Conservation (phyloP, 2,329 filamentous ascomycete species). For the Plectosphaerella plurivora region DNA sequence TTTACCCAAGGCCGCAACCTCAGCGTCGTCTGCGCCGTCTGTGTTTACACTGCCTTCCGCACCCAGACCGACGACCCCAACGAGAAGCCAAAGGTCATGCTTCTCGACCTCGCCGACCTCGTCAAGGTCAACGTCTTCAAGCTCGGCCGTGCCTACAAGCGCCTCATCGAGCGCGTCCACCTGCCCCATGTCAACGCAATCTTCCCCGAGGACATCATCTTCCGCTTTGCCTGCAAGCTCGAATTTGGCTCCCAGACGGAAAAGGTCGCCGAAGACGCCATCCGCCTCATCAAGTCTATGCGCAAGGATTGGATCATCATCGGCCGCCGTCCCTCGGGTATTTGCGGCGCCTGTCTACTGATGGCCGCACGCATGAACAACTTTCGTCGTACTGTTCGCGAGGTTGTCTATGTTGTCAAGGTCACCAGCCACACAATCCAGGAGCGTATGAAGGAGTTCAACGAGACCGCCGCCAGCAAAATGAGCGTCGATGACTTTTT, state of each 20-base stretch:
- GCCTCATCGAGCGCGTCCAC: constrained; percentile 67
- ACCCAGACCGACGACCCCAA: constrained; percentile 62
- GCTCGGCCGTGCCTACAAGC: constrained; percentile 85
- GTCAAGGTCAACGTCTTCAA: constrained; percentile 84
- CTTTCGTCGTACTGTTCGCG: constrained; percentile 84
- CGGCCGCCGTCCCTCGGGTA: constrained; percentile 85
- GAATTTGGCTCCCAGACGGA: constrained; percentile 82
- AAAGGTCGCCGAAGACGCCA: constrained; percentile 82
- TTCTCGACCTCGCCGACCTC: constrained; percentile 92
- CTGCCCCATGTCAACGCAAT: constrained; percentile 48
- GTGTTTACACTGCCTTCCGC: constrained; percentile 84
- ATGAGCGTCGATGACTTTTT: constrained; percentile 87
- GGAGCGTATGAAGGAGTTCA: constrained; percentile 88
- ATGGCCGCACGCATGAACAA: constrained; percentile 98
- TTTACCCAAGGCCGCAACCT: constrained; percentile 84
- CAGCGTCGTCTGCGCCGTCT: constrained; percentile 82
- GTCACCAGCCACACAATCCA: constrained; percentile 92
- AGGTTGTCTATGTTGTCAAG: constrained; percentile 98
- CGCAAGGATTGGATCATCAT: constrained; percentile 96
- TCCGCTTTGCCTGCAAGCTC: constrained; percentile 84
- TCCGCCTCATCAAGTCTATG: constrained; percentile 87
- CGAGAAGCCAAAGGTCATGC: constrained; percentile 60
- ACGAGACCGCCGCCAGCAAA: constrained; percentile 74
- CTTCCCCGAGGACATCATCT: constrained; percentile 85
- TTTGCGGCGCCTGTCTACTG: constrained; percentile 90